Conservation (phyloP, 495 filamentous ascomycete genomes). For the Diplogelasinospora grovesii region DNA sequence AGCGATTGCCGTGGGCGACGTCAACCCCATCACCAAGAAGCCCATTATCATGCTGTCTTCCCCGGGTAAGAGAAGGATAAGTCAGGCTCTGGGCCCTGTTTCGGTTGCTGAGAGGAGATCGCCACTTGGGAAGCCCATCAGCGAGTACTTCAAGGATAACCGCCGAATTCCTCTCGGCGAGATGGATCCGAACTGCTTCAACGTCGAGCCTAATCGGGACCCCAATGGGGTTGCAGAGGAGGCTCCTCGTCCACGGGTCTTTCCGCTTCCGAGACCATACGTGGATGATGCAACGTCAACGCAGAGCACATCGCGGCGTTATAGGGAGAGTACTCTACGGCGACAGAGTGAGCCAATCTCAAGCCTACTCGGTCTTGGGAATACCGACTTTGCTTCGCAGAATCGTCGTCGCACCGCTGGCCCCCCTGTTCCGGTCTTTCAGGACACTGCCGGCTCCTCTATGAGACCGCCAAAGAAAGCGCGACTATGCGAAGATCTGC, state of each 20-base stretch:
- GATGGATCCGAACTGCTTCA: slow-evolving; percentile 78
- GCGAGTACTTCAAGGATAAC: slow-evolving; percentile 65
- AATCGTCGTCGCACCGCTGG: slow-evolving; percentile 32
- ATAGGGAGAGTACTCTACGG: slow-evolving; percentile 23
- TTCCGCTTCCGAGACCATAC: slow-evolving; percentile 44
- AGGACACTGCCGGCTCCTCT: slow-evolving; percentile 17
- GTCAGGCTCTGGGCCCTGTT: slow-evolving; percentile 20
- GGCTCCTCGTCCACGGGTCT: slow-evolving; percentile 33
- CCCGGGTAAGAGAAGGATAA: slow-evolving; percentile 35
- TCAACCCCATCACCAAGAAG: slow-evolving; percentile 84
- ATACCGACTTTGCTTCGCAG: slow-evolving; percentile 11
- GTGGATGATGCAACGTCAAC: slow-evolving; percentile 21
- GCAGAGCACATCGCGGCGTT: slow-evolving; percentile 14
- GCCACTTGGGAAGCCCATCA: slow-evolving; percentile 61
- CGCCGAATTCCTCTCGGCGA: slow-evolving; percentile 74
- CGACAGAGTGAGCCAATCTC: slow-evolving; percentile 36
- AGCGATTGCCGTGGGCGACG: slow-evolving; percentile 73
- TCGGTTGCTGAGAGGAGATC: slow-evolving; percentile 20
- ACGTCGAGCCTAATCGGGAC: slow-evolving; percentile 24
- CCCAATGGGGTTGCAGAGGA: slow-evolving; percentile 16
- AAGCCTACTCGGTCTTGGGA: slow-evolving; percentile 24
- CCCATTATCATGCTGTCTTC: slow-evolving; percentile 44
- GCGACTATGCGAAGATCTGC: slow-evolving; percentile 37
- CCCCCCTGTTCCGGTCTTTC: slow-evolving; percentile 12
- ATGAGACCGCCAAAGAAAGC: slow-evolving; percentile 45